These are phyloP conservation scores for Beta lomatogona DNA, from an alignment of 179 eudicot genomes.

Conservation along the genomic window DNA sequence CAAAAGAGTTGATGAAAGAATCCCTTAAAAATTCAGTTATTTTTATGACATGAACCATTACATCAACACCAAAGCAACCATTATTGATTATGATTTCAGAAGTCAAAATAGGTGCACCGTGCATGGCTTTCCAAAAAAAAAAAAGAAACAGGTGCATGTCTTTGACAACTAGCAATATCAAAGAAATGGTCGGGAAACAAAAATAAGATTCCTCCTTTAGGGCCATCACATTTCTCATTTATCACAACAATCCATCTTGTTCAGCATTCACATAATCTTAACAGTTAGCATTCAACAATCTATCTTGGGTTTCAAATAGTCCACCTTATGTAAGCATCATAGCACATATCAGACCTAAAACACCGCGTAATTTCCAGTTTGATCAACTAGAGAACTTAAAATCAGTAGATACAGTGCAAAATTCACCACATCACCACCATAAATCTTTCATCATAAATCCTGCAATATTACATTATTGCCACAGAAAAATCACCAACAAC, in stretches of 20 bases:
- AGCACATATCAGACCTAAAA: not conserved
- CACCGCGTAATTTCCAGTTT: not conserved
- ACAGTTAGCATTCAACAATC: not conserved
- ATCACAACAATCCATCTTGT: not conserved
- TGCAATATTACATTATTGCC: not conserved
- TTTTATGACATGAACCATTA: not conserved
- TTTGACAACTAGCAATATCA: not conserved
- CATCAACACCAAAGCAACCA: not conserved
- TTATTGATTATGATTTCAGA: not conserved
- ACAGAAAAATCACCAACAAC: not conserved
- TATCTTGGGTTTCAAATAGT: not conserved
- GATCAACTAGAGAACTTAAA: not conserved
- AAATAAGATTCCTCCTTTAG: not conserved
- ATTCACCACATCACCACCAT: not conserved
- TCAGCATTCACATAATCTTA: not conserved
- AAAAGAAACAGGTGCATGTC: not conserved
- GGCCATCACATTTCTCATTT: too few relatives aligned
- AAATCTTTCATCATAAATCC: not conserved
- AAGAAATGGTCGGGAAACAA: not conserved
- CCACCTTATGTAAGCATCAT: not conserved
- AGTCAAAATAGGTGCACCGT: too few relatives aligned
- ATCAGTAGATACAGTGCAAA: not conserved
- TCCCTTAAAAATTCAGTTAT: not conserved
- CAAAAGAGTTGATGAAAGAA: not conserved
- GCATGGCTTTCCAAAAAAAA: too few relatives aligned